Evolutionary conservation across 1,284 basidiomycete species (phyloP).

Genomic region (Somion occarium): DNA sequence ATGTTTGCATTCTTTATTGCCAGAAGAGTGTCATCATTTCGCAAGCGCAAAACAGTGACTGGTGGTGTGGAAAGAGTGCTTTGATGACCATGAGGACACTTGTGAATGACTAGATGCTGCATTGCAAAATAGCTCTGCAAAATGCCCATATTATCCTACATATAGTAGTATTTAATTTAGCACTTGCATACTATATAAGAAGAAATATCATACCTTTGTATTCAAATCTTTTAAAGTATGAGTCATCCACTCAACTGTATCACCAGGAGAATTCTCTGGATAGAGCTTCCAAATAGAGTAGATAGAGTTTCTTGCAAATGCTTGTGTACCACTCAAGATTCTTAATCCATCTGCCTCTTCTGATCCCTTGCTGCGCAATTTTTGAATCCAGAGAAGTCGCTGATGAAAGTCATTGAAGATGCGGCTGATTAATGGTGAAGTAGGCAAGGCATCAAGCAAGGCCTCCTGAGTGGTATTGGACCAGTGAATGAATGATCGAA

Average conservation of each 20-base stretch:
- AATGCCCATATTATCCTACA: not conserved
- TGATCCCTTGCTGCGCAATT: too few relatives aligned
- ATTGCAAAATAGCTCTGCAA: not conserved
- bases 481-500: not conserved
- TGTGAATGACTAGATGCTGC: not conserved
- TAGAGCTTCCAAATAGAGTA: not conserved
- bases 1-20: not conserved
- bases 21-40: not conserved
- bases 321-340: not conserved
- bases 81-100: not conserved
- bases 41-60: not conserved
- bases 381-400: not conserved
- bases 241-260: not conserved
- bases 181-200: too few relatives aligned
- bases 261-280: not conserved
- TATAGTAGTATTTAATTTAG: not conserved
- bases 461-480: not conserved
- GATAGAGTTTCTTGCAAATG: not conserved
- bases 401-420: not conserved
- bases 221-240: not conserved
- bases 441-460: not conserved
- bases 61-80: not conserved
- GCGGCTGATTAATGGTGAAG: not conserved
- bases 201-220: not conserved
- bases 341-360: not conserved